Base-by-base conservation (phyloP, 306 rosid genomes). In the Lathyrus sativus region DNA sequence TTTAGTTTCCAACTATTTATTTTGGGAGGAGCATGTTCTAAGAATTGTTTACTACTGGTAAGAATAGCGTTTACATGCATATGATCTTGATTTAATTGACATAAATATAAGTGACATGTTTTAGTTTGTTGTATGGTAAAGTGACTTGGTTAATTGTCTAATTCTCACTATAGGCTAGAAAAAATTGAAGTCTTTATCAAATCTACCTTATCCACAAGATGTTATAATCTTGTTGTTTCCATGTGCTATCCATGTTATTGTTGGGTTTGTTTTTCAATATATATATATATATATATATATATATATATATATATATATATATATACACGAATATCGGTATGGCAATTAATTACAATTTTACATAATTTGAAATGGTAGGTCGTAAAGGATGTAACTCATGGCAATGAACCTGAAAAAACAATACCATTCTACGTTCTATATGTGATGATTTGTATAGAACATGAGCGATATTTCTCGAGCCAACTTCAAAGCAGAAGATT, bases 401-500 rank as follows among this genome's bases (percentile, higher is more conserved):
- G 98, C 59, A 86, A 93, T 78, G 98, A 92, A 79, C 93, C 91
- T 60, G 98, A 96, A 78, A 92, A 90, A 80, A 90, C 95, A 5
- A 83, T 86, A 60, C 42, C 98, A 35, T 87, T 88, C 24, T 92
- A 90, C 77, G 88, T 90, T 68, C 73, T 92, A 70, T 96, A 92
- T 79, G 93, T 91, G 44, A 77, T 92, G 82, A 82, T 92, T 73
- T 88, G 89, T 76, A 80, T 90, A 35, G 98, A 92, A 80, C 96
- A 88, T 78, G 96, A 90, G 31, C 80, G 78, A 76, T 90, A 79
- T 85, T 92, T 92, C 86, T 76, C 90, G 72, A 72, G 77, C 78
- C 96, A 88, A 72, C 96, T 90, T 55, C 98, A 92, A 68, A 90
- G 96, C 86, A 88, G 96, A 82, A 95, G 93, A 17, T 88, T 93